Percentiles rank a stretch among this genome's conserved stretches.
Evolutionary conservation across 2,329 filamentous ascomycete genomes (phyloP).

Genomic region (Aspergillus neotritici): DNA sequence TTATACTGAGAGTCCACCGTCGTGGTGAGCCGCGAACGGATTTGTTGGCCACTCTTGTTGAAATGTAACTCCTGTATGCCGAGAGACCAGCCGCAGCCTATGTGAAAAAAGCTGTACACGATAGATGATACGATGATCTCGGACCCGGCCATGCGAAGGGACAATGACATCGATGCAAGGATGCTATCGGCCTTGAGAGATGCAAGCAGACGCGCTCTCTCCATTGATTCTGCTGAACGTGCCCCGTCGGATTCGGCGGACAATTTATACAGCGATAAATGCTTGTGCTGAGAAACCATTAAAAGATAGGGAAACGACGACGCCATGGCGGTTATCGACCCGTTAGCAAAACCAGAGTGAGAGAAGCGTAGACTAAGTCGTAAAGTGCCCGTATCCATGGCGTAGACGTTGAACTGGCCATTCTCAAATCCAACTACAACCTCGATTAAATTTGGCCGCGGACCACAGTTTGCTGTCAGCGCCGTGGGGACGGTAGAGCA

Average conservation of each 20-base stretch:
- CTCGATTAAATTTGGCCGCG: slow-evolving; percentile 46
- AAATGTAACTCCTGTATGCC: slow-evolving; percentile 86
- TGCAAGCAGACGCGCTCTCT: slow-evolving; percentile 55
- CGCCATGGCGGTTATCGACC: slow-evolving; percentile 64
- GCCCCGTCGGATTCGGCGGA: slow-evolving; percentile 4
- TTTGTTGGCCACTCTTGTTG: slow-evolving; percentile 40
- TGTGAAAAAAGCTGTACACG: slow-evolving; percentile 75
- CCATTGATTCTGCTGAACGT: not conserved
- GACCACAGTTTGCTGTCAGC: slow-evolving; percentile 40
- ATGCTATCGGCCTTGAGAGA: slow-evolving; percentile 77
- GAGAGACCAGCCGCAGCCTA: slow-evolving; percentile 75
- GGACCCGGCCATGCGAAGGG: slow-evolving; percentile 61
- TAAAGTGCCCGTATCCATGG: slow-evolving; percentile 45
- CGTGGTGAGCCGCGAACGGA: slow-evolving; percentile 35
- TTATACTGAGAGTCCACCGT: slow-evolving; percentile 37
- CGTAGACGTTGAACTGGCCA: slow-evolving; percentile 67
- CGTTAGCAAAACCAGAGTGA: slow-evolving; percentile 58
- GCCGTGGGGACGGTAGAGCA: slow-evolving; percentile 62
- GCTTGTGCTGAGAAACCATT: slow-evolving; percentile 67
- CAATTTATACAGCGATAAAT: slow-evolving; percentile 72
- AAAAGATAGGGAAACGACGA: slow-evolving; percentile 70
- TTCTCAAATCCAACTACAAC: slow-evolving; percentile 65
- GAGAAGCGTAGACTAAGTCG: slow-evolving; percentile 50
- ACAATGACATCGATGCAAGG: slow-evolving; percentile 72
- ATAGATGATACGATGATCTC: slow-evolving; percentile 74